Base-by-base conservation (phyloP, 2,329 filamentous ascomycete genomes). In the Trichoderma sp. region DNA sequence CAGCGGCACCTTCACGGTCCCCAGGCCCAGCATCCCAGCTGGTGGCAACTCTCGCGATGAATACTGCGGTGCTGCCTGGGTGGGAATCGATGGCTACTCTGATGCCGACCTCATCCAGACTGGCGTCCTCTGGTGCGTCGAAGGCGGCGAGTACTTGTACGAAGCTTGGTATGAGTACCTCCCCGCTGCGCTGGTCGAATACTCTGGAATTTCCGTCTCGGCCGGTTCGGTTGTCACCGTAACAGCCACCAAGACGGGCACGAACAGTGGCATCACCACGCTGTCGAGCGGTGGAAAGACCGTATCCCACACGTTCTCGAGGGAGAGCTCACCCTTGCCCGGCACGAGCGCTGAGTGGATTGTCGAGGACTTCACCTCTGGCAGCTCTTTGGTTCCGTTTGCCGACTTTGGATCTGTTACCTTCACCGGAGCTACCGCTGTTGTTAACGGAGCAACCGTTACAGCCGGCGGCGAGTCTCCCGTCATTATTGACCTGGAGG, bases 331-430 rank as follows among this genome's bases (percentile, higher is more conserved):
- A 9, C 45, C 44, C 19, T 14, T 60, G 44, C 57, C 57, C 15
- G 45, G 57, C n/a, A 60, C 57, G 39, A 60, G 57, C n/a, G 57
- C 57, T 28, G 57, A 60, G 57, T 60, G 57, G 57, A 60, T 60
- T 60, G 57, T 60, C 9, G 57, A 60, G 21, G 57, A 60, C 45
- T 60, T 50, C 9, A 41, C 45, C 30, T 59, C 45, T 5, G 44
- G 44, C 28, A 19, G 19, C 19, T 50, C 45, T 7, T 41, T 56
- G 24, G 57, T 48, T 15, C 45, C 57, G n/a, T 60, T 60, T 34
- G 57, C 57, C 17, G 30, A 60, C 28, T 60, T 60, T 60, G 57
- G 57, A 50, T 50, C 57, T 26, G 57, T 60, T 5, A 60, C 57
- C 21, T 60, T 60, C 19, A 60, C 57, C 1, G 15, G 57, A 60